Conservation (phyloP, 345 rosid species). For the Erodium maritimum region DNA sequence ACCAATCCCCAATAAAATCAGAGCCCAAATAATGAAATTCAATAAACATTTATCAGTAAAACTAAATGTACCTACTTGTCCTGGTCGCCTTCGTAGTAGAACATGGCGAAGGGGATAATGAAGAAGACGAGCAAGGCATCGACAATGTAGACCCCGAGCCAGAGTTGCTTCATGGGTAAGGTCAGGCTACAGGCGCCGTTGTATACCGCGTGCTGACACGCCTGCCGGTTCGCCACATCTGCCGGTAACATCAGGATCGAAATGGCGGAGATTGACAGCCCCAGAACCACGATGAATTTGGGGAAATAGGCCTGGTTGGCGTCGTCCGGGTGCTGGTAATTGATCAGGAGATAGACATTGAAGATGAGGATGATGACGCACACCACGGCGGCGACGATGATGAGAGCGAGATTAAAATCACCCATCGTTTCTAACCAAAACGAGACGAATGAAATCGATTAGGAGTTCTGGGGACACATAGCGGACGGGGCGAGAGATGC, state of each 20-base stretch:
- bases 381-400: conserved; percentile 83
- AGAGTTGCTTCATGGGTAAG: conserved; percentile 89
- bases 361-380: conserved; percentile 78
- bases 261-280: conserved; percentile 72
- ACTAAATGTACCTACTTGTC: conserved; percentile 95
- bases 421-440: no score
- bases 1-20: no score
- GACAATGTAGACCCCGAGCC: conserved; percentile 74
- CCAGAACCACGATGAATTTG: conserved; percentile 87
- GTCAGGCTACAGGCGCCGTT: conserved; percentile 91
- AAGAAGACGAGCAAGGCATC: conserved; percentile 92
- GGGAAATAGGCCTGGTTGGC: conserved; percentile 98
- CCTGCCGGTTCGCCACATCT: conserved; percentile 98
- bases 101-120: conserved; percentile 91
- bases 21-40: no score
- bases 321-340: conserved; percentile 98
- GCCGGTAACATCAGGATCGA: conserved; percentile 97
- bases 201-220: conserved; percentile 81
- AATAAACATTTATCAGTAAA: no score
- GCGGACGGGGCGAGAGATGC: no score
- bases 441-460: no score
- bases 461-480: no score
- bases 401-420: conserved; percentile 98
- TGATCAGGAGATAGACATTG: conserved; percentile 91
- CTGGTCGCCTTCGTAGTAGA: conserved; percentile 97